Conservation (phyloP, 768 basidiomycete species). For the Russula sp. region DNA sequence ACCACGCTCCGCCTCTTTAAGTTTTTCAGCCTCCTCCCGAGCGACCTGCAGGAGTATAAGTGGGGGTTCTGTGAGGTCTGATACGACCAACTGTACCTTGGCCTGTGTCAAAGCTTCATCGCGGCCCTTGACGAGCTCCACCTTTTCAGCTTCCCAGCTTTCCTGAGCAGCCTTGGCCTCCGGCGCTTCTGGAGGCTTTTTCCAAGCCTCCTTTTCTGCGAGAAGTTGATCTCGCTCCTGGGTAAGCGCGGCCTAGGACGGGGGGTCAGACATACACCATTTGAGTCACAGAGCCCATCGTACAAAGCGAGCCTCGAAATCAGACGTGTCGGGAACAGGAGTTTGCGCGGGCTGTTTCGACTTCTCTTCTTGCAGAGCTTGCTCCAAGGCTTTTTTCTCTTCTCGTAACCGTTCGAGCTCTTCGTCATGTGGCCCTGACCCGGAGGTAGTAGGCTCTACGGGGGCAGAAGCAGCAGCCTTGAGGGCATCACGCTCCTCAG, state of each 20-base stretch:
- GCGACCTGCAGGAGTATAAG: constrained; percentile 17
- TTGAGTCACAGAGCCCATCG: constrained; percentile 11
- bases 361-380: constrained; percentile 34
- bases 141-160: constrained; percentile 55
- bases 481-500: constrained; percentile 26
- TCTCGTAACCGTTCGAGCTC: constrained; percentile 28
- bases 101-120: constrained; percentile 52
- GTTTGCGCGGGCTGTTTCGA: constrained; percentile 20
- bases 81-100: constrained; percentile 38
- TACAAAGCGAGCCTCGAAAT: constrained; percentile 30
- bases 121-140: constrained; percentile 46
- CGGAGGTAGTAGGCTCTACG: background rate
- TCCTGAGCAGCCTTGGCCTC: constrained; percentile 26
- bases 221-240: constrained; percentile 57
- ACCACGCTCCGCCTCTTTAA: constrained; percentile 22
- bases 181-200: constrained; percentile 22
- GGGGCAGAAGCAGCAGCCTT: constrained; percentile 30
- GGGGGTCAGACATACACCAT: background rate
- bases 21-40: constrained; percentile 23
- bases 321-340: constrained; percentile 17
- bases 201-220: constrained; percentile 48
- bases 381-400: constrained; percentile 35
- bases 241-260: constrained; percentile 40
- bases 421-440: constrained; percentile 18
- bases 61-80: background rate